Evolutionary conservation across 2,329 filamentous ascomycete species (phyloP).

Genomic region (Botrytis deweyae): DNA sequence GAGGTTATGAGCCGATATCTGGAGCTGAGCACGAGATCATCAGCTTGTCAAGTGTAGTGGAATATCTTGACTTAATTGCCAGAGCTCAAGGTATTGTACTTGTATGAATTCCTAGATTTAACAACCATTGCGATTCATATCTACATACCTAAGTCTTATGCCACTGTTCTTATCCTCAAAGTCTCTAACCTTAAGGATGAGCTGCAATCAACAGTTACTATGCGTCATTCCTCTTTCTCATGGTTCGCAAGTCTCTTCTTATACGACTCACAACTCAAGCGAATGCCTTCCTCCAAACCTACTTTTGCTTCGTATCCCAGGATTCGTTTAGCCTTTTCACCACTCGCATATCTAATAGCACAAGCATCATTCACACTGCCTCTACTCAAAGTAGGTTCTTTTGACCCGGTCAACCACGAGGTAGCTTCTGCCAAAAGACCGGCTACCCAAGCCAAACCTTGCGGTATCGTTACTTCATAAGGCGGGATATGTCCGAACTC

Average conservation of each 20-base stretch:
- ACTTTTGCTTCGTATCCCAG: conserved; percentile 14
- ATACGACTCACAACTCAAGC: conserved; percentile 17
- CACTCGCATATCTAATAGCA: conserved; percentile 16
- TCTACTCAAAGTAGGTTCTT: conserved; percentile 4
- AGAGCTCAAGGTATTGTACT: not conserved
- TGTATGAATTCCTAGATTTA: not conserved
- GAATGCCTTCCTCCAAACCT: conserved; percentile 12
- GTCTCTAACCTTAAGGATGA: not conserved
- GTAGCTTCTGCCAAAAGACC: conserved; percentile 5
- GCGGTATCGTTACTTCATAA: not conserved
- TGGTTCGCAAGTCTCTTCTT: not conserved
- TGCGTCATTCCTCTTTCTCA: not conserved
- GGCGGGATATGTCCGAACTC: conserved; percentile 9
- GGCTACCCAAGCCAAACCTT: conserved; percentile 1
- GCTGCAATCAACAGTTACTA: no score
- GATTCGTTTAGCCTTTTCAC: conserved; percentile 1
- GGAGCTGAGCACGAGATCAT: not conserved
- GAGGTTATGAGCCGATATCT: not conserved
- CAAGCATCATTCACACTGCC: conserved; percentile 17
- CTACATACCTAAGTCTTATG: not conserved
- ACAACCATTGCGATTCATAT: not conserved
- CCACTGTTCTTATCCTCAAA: not conserved
- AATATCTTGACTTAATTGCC: not conserved
- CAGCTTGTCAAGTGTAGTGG: no score
- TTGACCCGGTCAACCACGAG: not conserved